A percentile compares a stretch with the other conserved stretches of the same genome.
Evolutionary conservation across 2,329 filamentous ascomycete genomes (phyloP).

Genomic region (Cercospora nicotianae): DNA sequence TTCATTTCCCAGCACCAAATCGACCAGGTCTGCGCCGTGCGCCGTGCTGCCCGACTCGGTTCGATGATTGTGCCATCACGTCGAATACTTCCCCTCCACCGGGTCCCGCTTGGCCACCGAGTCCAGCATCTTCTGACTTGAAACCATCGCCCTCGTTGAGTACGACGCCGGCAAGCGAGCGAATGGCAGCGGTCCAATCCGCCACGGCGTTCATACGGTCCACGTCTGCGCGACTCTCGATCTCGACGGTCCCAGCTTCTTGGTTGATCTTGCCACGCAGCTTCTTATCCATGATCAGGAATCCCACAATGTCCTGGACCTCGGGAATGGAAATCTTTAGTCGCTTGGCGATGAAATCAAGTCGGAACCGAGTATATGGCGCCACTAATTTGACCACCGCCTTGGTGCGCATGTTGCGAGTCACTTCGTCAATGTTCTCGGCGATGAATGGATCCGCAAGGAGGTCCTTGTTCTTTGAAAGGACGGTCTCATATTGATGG

Average conservation of each 20-base stretch:
- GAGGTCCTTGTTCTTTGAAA: conserved; percentile 85
- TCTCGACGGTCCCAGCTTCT: conserved; percentile 77
- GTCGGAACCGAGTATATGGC: conserved; percentile 88
- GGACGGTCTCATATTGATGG: conserved; percentile 81
- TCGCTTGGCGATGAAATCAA: conserved; percentile 82
- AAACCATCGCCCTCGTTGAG: conserved; percentile 78
- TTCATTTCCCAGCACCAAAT: conserved; percentile 7
- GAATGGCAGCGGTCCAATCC: conserved; percentile 70
- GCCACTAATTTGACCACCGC: conserved; percentile 90
- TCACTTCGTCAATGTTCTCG: conserved; percentile 98
- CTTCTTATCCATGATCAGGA: conserved; percentile 86
- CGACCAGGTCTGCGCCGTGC: conserved; percentile 6
- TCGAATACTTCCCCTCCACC: conserved; percentile 9
- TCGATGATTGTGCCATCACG: conserved; percentile 1
- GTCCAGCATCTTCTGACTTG: conserved; percentile 47
- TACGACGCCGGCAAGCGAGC: conserved; percentile 67
- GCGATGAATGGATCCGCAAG: conserved; percentile 93
- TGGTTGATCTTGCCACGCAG: conserved; percentile 88
- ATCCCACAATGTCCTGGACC: conserved; percentile 93
- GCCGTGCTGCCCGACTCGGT: not conserved
- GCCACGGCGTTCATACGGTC: conserved; percentile 72
- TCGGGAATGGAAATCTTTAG: conserved; percentile 83
- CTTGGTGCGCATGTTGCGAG: conserved; percentile 96
- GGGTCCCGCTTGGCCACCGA: conserved; percentile 8
- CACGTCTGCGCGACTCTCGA: conserved; percentile 70